These are phyloP conservation scores for Galerina marginata DNA, from an alignment of 768 basidiomycete species.

Conservation along the genomic window DNA sequence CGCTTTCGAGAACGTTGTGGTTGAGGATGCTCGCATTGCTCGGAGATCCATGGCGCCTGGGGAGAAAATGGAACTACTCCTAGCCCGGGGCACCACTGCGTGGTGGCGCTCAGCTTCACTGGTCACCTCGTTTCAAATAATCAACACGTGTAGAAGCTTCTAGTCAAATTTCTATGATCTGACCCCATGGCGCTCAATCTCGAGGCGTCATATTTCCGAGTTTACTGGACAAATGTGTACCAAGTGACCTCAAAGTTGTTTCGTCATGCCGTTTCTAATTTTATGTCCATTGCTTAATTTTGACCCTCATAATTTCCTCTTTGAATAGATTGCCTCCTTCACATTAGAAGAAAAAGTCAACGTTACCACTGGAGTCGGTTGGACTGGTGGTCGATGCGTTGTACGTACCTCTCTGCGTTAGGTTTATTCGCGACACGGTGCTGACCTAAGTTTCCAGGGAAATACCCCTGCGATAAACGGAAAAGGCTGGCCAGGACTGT, in stretches of 20 bases:
- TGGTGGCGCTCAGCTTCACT: too few species aligned
- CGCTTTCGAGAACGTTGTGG: background rate
- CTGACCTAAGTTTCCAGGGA: slow-evolving; percentile 37
- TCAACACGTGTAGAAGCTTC: too few species aligned
- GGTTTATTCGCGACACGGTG: background rate
- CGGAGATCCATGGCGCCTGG: background rate
- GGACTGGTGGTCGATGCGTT: slow-evolving; percentile 69
- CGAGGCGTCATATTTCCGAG: too few species aligned
- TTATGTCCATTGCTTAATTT: background rate
- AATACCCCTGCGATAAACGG: slow-evolving; percentile 60
- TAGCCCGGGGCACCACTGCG: too few species aligned
- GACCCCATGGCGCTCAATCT: too few species aligned
- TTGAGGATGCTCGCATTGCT: background rate
- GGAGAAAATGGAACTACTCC: too few species aligned
- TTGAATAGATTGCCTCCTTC: slow-evolving; percentile 28
- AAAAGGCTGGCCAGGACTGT: slow-evolving; percentile 71
- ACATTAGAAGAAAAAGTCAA: slow-evolving; percentile 70
- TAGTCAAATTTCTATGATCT: too few species aligned
- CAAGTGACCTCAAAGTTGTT: background rate
- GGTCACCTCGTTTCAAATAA: too few species aligned
- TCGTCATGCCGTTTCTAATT: background rate
- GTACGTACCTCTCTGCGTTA: slow-evolving; percentile 39
- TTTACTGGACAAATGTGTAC: too few species aligned
- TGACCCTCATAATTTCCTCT: background rate
- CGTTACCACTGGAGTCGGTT: slow-evolving; percentile 71